phyloP scores from a whole-genome alignment of 257 asterid species.

The Dorcoceras hygrometricum region DNA sequence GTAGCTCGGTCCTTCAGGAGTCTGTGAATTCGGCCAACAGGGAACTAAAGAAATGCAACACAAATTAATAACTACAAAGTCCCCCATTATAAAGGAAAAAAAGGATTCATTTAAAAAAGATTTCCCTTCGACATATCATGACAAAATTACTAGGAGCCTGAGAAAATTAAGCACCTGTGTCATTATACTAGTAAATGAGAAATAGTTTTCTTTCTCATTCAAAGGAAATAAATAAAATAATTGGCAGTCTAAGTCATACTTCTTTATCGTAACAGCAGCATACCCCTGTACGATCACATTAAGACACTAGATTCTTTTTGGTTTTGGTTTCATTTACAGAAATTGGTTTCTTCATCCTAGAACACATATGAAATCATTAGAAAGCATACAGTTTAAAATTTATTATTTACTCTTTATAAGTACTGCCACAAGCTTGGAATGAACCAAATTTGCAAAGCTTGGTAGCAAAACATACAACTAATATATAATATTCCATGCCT shows the following conservation, averaged over 20 bases:
- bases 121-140: background rate
- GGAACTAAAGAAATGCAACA: conserved; percentile 30
- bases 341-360: background rate
- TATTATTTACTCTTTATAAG: background rate
- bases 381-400: background rate
- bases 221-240: background rate
- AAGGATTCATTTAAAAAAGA: background rate
- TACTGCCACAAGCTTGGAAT: background rate
- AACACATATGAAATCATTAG: background rate
- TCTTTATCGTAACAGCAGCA: background rate
- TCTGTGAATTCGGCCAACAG: conserved; percentile 52
- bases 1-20: conserved; percentile 42
- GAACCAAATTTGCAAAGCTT: background rate
- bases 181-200: background rate
- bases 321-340: background rate
- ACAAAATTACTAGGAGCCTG: background rate
- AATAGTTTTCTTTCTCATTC: background rate
- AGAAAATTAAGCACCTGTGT: background rate
- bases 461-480: background rate
- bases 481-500: background rate
- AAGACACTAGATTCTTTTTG: background rate
- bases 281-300: background rate
- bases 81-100: background rate
- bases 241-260: background rate
- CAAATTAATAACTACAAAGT: background rate